Conservation (phyloP, 2,329 filamentous ascomycete species). For the Colletotrichum plurivorum region DNA sequence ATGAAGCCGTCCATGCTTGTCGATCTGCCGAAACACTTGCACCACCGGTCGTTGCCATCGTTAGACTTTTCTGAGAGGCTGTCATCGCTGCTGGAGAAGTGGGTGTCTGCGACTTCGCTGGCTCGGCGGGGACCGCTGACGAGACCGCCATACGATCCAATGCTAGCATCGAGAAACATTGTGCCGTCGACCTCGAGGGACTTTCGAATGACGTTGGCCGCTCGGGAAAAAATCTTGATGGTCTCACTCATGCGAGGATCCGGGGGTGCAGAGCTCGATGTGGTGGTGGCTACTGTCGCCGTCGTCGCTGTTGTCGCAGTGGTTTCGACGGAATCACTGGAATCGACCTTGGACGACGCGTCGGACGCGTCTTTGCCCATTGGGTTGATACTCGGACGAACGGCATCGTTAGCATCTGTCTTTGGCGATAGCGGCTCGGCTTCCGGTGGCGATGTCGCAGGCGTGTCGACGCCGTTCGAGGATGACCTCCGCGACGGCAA, state of each 20-base stretch:
- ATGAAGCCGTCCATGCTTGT: conserved; percentile 47
- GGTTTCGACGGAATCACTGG: conserved; percentile 36
- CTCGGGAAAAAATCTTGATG: conserved; percentile 56
- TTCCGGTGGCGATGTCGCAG: conserved; percentile 12
- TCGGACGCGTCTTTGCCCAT: conserved; percentile 6
- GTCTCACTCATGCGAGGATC: conserved; percentile 38
- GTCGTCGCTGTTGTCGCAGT: conserved; percentile 26
- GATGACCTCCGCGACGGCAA: conserved; percentile 17
- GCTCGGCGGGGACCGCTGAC: conserved; percentile 41
- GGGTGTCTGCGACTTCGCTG: conserved; percentile 37
- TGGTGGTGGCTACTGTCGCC: conserved; percentile 34
- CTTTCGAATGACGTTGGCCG: conserved; percentile 58
- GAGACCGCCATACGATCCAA: conserved; percentile 47
- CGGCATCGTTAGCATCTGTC: neutral
- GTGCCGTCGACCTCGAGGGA: conserved; percentile 52
- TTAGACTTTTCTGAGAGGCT: conserved; percentile 23
- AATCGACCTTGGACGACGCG: conserved; percentile 23
- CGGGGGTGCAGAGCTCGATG: conserved; percentile 34
- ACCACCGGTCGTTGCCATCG: conserved; percentile 41
- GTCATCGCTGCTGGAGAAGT: conserved; percentile 45
- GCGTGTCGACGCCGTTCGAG: conserved; percentile 17
- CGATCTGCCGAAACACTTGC: conserved; percentile 56
- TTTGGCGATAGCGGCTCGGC: neutral
- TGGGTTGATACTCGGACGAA: conserved; percentile 35
- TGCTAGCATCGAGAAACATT: conserved; percentile 42